phyloP scores from a whole-genome alignment of 345 rosid species.

The Cardamine resedifolia region DNA sequence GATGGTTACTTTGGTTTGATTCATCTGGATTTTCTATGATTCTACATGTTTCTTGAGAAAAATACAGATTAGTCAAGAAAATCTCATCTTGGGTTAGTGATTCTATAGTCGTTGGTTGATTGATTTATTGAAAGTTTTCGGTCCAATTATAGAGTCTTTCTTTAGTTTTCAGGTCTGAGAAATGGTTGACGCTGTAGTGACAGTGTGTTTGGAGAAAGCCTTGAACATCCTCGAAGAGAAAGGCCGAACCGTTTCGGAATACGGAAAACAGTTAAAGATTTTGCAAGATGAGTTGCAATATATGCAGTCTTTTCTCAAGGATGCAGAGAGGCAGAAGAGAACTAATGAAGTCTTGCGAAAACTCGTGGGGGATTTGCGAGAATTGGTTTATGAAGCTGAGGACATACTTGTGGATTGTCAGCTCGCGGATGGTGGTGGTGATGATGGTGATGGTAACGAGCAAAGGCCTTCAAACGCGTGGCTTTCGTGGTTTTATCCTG shows the following conservation, averaged over 20 bases:
- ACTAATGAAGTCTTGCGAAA: slow-evolving; percentile 14
- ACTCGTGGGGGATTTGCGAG: slow-evolving; percentile 25
- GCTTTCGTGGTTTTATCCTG: slow-evolving; percentile 26
- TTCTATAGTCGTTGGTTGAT: neutral
- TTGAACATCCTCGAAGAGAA: slow-evolving; percentile 34
- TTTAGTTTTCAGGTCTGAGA: slow-evolving; percentile 11
- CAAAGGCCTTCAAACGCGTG: slow-evolving; percentile 32
- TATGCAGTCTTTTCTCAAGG: slow-evolving; percentile 37
- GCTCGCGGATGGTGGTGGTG: slow-evolving; percentile 13
- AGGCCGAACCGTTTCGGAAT: slow-evolving; percentile 33
- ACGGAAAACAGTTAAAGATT: neutral
- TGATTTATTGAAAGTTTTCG: neutral
- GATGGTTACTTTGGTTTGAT: slow-evolving; percentile 8
- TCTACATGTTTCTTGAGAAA: slow-evolving; percentile 18
- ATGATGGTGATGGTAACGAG: slow-evolving; percentile 1
- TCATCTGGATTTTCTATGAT: neutral
- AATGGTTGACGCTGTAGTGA: slow-evolving; percentile 42
- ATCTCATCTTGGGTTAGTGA: slow-evolving; percentile 6
- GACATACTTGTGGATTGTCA: slow-evolving; percentile 38
- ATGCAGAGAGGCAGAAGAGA: slow-evolving; percentile 39
- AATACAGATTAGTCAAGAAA: slow-evolving; percentile 3
- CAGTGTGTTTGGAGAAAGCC: slow-evolving; percentile 32
- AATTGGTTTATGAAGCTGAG: slow-evolving; percentile 39
- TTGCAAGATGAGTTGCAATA: slow-evolving; percentile 31
- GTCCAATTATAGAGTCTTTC: slow-evolving; percentile 1